phyloP scores from a whole-genome alignment of 768 basidiomycete genomes.

The Pleurotus ostreatus region DNA sequence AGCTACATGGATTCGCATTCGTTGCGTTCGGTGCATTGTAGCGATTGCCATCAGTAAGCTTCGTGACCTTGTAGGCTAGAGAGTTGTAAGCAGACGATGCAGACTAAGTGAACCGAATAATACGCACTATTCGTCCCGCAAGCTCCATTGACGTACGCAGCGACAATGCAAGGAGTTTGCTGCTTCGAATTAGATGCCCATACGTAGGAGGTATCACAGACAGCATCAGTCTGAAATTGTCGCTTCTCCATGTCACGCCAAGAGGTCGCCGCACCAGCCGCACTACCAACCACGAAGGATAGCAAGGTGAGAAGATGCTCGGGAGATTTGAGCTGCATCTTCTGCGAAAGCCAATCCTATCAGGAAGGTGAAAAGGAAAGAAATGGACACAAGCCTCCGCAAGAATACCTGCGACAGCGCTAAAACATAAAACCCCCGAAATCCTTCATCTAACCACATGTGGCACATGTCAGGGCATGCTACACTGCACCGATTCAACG shows the following conservation, averaged over 20 bases:
- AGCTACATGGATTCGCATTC: conserved; percentile 8
- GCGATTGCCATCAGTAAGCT: conserved; percentile 3
- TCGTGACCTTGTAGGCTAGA: conserved; percentile 7
- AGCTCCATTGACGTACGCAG: conserved; percentile 9
- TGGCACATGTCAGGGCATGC: background rate
- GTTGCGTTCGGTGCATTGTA: conserved; percentile 9
- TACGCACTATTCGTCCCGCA: conserved; percentile 9
- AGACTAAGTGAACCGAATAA: background rate
- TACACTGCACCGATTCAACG: background rate
- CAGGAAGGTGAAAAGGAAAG: background rate
- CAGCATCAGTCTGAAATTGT: conserved; percentile 10
- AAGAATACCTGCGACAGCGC: background rate
- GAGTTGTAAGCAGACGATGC: background rate
- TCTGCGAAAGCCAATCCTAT: background rate
- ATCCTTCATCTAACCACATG: conserved; percentile 9
- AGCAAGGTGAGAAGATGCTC: conserved; percentile 8
- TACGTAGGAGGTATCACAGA: conserved; percentile 5
- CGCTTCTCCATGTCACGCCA: conserved; percentile 5
- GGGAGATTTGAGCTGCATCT: background rate
- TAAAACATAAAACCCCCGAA: conserved; percentile 6
- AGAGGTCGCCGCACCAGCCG: background rate
- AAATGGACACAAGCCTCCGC: background rate
- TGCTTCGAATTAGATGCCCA: conserved; percentile 9
- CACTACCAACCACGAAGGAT: background rate
- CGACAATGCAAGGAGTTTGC: conserved; percentile 10